These are phyloP conservation scores for Phytophthora kernoviae DNA, from an alignment of 352 stramenopile species.

Conservation along the genomic window DNA sequence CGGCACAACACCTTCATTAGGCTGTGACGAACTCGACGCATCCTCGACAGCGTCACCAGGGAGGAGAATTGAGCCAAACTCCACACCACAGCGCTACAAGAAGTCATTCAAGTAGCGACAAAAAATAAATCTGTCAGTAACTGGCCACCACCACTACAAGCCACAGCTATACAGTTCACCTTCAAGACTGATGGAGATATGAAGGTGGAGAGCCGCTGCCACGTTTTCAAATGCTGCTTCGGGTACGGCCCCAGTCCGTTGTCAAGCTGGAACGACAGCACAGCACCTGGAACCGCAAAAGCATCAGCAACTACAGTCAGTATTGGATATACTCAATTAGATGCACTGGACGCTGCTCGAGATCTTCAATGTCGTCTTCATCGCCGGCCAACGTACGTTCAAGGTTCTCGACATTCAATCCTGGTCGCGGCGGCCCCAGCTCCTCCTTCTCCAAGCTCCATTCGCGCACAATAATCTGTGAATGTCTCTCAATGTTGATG, in stretches of 20 bases:
- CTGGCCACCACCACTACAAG: not conserved
- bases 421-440: conserved; percentile 52
- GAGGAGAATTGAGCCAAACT: conserved; percentile 66
- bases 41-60: conserved; percentile 68
- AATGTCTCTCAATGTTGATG: conserved; percentile 56
- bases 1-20: conserved; percentile 43
- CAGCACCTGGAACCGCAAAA: conserved; percentile 43
- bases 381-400: conserved; percentile 48
- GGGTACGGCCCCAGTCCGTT: conserved; percentile 79
- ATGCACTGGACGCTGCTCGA: too few species aligned
- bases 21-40: conserved; percentile 22
- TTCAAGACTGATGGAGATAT: conserved; percentile 69
- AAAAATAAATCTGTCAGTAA: not conserved
- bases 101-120: not conserved
- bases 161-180: conserved; percentile 15
- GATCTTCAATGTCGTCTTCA: too few species aligned
- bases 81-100: conserved; percentile 67
- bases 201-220: conserved; percentile 70
- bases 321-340: not conserved
- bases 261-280: conserved; percentile 82
- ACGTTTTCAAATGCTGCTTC: conserved; percentile 75
- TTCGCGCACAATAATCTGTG: conserved; percentile 74
- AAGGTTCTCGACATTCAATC: conserved; percentile 72
- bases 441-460: conserved; percentile 84
- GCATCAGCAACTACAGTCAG: not conserved